These are phyloP conservation scores for Tuber aestivum DNA, from an alignment of 495 filamentous ascomycete species.

Conservation along the genomic window DNA sequence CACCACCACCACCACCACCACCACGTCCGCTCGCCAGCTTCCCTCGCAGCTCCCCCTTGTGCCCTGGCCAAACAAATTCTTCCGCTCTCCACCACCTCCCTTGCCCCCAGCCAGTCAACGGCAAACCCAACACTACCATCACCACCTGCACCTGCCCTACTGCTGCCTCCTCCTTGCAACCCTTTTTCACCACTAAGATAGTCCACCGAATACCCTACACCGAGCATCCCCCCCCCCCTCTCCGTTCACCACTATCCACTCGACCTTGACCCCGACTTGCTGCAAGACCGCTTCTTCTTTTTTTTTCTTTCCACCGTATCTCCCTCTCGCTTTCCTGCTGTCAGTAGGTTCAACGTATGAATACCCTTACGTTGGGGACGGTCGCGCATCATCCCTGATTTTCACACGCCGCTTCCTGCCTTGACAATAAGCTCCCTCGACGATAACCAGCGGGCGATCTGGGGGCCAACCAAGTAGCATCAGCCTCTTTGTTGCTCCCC, in stretches of 20 bases:
- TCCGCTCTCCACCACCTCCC: conserved; percentile 1
- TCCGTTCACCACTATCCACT: background rate
- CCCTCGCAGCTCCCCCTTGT: background rate
- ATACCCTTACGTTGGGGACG: background rate
- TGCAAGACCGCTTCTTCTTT: conserved; percentile 4
- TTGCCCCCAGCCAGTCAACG: background rate
- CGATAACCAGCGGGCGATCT: conserved; percentile 1
- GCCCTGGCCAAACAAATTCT: background rate
- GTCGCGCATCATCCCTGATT: background rate
- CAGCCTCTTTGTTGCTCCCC: background rate
- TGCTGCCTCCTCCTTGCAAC: background rate
- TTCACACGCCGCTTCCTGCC: background rate
- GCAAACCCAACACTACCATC: background rate
- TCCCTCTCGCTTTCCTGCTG: background rate
- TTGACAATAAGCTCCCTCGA: conserved; percentile 1
- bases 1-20: conserved; percentile 12
- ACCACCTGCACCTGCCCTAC: background rate
- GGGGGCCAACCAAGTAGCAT: background rate
- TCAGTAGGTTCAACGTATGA: background rate
- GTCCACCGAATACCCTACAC: conserved; percentile 1
- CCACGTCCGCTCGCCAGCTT: conserved; percentile 12
- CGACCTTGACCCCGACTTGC: background rate
- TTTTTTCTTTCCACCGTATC: background rate
- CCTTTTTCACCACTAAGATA: background rate
- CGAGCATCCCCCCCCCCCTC: background rate